These are phyloP conservation scores for Lolium multiflorum DNA, from an alignment of 176 grass and related monocot species.

Conservation along the genomic window DNA sequence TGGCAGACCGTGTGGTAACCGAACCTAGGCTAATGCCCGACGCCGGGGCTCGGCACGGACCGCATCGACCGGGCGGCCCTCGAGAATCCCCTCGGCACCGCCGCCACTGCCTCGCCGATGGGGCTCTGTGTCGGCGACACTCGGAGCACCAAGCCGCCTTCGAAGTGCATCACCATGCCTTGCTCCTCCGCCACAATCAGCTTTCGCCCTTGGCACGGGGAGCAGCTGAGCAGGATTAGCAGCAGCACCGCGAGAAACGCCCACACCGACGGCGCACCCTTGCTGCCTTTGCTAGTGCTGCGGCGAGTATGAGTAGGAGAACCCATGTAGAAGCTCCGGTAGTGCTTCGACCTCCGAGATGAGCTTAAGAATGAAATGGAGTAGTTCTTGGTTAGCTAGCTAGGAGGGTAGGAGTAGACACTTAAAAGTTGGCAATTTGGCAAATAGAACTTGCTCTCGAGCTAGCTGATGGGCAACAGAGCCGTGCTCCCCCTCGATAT, in stretches of 20 bases:
- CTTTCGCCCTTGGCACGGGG: conserved; percentile 48
- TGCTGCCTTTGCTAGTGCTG: neutral
- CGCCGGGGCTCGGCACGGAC: conserved; percentile 69
- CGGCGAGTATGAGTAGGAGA: neutral
- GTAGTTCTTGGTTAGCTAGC: no score
- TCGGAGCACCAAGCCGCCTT: conserved; percentile 37
- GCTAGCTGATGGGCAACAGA: conserved; percentile 21
- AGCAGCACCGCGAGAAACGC: conserved; percentile 38
- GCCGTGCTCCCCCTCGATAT: neutral
- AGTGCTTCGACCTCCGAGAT: no score
- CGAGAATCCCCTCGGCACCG: neutral
- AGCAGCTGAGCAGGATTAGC: conserved; percentile 34
- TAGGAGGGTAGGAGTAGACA: no score
- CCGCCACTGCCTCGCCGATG: neutral
- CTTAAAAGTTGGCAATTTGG: no score
- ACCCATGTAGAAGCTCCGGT: conserved; percentile 10
- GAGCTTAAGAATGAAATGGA: neutral
- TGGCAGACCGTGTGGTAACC: neutral
- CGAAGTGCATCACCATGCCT: conserved; percentile 43
- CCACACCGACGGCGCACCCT: neutral
- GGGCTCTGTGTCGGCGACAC: neutral
- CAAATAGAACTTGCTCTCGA: neutral
- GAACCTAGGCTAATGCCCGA: conserved; percentile 49
- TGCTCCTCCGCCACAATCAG: neutral
- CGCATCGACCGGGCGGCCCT: conserved; percentile 43